These are phyloP conservation scores for Leccinum fuscescens DNA, from an alignment of 1,284 basidiomycete species.

Conservation along the genomic window DNA sequence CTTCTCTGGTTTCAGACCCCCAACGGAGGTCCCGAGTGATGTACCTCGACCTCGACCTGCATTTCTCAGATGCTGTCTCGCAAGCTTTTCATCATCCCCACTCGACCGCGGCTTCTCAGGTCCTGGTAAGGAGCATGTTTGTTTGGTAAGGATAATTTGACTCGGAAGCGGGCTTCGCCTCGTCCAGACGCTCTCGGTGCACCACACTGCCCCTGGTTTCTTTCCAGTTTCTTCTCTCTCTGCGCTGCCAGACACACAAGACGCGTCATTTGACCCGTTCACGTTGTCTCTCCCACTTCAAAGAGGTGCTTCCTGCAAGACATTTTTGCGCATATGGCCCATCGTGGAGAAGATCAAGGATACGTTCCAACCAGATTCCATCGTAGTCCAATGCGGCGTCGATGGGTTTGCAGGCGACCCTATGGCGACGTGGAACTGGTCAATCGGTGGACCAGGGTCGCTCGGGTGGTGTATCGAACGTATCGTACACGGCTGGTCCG, in stretches of 20 bases:
- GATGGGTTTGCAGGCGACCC: slow-evolving; percentile 87
- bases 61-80: slow-evolving; percentile 88
- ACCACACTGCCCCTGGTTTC: slow-evolving; percentile 80
- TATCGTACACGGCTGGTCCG: slow-evolving; percentile 57
- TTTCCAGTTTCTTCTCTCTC: slow-evolving; percentile 69
- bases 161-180: neutral
- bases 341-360: slow-evolving; percentile 59
- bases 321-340: slow-evolving; percentile 63
- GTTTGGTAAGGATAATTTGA: neutral
- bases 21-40: slow-evolving; percentile 65
- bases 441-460: slow-evolving; percentile 59
- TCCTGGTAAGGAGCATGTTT: slow-evolving; percentile 47
- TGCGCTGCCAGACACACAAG: slow-evolving; percentile 42
- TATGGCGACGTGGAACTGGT: slow-evolving; percentile 77
- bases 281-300: slow-evolving; percentile 74
- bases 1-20: slow-evolving; percentile 5
- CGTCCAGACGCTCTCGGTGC: slow-evolving; percentile 74
- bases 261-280: slow-evolving; percentile 58
- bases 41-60: slow-evolving; percentile 91
- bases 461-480: slow-evolving; percentile 67
- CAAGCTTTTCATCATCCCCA: slow-evolving; percentile 62
- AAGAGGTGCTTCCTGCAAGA: slow-evolving; percentile 60
- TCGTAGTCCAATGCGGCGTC: slow-evolving; percentile 83
- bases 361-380: slow-evolving; percentile 72
- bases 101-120: slow-evolving; percentile 42